Evolutionary conservation across 345 rosid genomes (phyloP).

Genomic region (Abelmoschus esculentus): DNA sequence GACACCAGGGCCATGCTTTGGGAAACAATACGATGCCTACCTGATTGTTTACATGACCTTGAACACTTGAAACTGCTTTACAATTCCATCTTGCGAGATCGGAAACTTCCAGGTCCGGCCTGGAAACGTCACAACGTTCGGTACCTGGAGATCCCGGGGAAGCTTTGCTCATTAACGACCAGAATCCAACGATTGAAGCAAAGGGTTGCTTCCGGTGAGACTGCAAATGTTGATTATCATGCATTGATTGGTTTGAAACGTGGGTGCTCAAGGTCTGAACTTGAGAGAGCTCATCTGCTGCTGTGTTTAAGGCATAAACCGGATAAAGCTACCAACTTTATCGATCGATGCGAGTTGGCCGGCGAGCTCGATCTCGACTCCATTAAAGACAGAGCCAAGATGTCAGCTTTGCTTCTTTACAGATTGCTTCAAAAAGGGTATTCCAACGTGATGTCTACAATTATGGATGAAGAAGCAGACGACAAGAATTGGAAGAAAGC

Average conservation of each 20-base stretch:
- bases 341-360: conserved; percentile 71
- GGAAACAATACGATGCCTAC: conserved; percentile 73
- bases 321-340: conserved; percentile 58
- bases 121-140: conserved; percentile 86
- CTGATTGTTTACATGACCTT: conserved; percentile 85
- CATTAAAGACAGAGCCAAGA: conserved; percentile 60
- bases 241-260: conserved; percentile 74
- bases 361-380: conserved; percentile 65
- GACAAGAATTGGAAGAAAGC: conserved; percentile 43
- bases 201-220: conserved; percentile 73
- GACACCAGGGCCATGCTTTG: conserved; percentile 78
- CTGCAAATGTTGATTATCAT: conserved; percentile 73
- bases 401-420: conserved; percentile 76
- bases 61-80: conserved; percentile 85
- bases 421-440: conserved; percentile 82
- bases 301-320: conserved; percentile 74
- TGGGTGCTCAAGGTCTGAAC: conserved; percentile 81
- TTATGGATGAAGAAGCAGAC: conserved; percentile 47
- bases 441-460: conserved; percentile 42
- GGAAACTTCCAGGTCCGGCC: conserved; percentile 90
- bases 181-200: conserved; percentile 59
- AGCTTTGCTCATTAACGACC: conserved; percentile 52
- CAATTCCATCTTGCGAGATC: conserved; percentile 73
- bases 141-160: conserved; percentile 85
- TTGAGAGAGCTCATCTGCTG: conserved; percentile 79